Evolutionary conservation across 2,329 filamentous ascomycete genomes (phyloP).

Genomic region (Neospermospora avenae): DNA sequence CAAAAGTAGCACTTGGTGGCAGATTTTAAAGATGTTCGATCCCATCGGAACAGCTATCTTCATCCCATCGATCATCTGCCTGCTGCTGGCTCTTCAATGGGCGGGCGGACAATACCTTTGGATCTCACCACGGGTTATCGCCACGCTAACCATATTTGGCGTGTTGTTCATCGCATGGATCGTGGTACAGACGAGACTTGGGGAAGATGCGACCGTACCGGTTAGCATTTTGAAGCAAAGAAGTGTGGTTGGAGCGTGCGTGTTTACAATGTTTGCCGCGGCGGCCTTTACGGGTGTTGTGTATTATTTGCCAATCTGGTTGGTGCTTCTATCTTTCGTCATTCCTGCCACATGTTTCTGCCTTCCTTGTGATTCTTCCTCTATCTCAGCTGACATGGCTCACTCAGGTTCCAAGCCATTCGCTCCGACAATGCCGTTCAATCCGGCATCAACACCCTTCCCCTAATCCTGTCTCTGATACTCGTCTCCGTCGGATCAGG

Average conservation of each 20-base stretch:
- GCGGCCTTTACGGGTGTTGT: slow-evolving; percentile 36
- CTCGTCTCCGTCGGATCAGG: slow-evolving; percentile 21
- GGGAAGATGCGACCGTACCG: slow-evolving; percentile 39
- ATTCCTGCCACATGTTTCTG: too few species aligned
- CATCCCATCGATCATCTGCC: slow-evolving; percentile 29
- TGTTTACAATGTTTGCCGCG: slow-evolving; percentile 33
- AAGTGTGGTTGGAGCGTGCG: slow-evolving; percentile 33
- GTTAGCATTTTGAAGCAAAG: slow-evolving; percentile 37
- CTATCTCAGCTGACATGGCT: background rate
- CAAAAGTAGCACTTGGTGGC: slow-evolving; percentile 1
- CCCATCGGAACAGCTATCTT: slow-evolving; percentile 34
- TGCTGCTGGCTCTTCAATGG: slow-evolving; percentile 34
- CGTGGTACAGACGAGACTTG: slow-evolving; percentile 35
- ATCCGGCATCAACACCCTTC: slow-evolving; percentile 40
- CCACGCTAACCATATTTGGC: slow-evolving; percentile 30
- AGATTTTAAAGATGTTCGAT: slow-evolving; percentile 30
- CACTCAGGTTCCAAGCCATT: slow-evolving; percentile 39
- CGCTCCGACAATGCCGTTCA: slow-evolving; percentile 39
- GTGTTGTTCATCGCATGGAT: slow-evolving; percentile 30
- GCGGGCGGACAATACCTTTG: slow-evolving; percentile 30
- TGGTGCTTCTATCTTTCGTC: background rate
- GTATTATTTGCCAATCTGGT: slow-evolving; percentile 46
- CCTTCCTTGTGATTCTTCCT: too few species aligned
- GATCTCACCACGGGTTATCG: slow-evolving; percentile 34
- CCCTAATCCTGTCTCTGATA: slow-evolving; percentile 32